Evolutionary conservation across 257 asterid species (phyloP), one percentile per base, ranked within the genome.

Genomic region (Jacaranda mimosifolia): DNA sequence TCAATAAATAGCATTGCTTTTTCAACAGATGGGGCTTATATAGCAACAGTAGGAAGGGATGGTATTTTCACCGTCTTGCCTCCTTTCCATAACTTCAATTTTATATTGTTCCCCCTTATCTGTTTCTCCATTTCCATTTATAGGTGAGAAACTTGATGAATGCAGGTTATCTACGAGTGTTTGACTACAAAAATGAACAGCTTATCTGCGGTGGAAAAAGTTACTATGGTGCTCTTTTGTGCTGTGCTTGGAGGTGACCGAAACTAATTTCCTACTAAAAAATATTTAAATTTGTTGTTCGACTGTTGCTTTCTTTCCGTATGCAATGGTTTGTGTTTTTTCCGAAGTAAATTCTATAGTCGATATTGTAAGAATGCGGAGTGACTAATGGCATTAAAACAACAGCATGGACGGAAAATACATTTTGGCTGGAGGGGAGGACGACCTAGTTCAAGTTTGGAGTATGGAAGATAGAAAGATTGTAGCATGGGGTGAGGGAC

Each of bases 401-500:
- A 77, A 83, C 91, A 90, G 96, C 78, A 83, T 77, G 86, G 96
- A 88, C 38, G 93, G 96, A 65, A 90, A 90, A 81, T 90, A 90
- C 85, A 83, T 90, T 69, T 78, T 90, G 88, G 84, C 93, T 13
- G 96, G 93, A 80, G 96, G 96, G 62, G 96, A 90, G 81, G 96
- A 90, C 82, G 96, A 90, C 76, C 83, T 88, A 59, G 96, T 90
- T 84, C 96, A 90, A 79, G 96, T 90, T 77, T 90, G 96, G 96
- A 88, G 96, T 70, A 88, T 90, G 96, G 96, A 90, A 70, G 93
- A 88, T 66, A 87, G 91, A 45, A 90, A 88, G 69, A 85, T 90
- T 86, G 90, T 90, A 17, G 96, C 96, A 40, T 90, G 96, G 93
- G 96, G 96, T 5, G 96, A 88, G 86, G 96, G 96, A 46, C 96